Conservation (phyloP, 192 early-diverging fungal species). For the Obelidium mucronatum region DNA sequence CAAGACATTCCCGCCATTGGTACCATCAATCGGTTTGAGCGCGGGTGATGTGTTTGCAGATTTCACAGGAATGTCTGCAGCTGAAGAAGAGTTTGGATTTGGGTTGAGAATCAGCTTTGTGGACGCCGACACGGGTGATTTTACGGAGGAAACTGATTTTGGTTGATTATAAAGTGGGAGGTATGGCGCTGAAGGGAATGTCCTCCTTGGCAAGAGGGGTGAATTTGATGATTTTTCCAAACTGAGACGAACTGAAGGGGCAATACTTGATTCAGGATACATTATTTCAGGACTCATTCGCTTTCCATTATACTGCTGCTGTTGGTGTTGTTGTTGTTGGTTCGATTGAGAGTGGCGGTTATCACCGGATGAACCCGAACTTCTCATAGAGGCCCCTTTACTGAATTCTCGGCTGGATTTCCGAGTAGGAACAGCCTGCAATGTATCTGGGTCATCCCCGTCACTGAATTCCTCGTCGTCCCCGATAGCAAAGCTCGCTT, state of each 20-base stretch:
- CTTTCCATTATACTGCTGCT: too few species aligned
- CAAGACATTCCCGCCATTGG: neutral
- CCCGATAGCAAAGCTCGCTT: slow-evolving; percentile 36
- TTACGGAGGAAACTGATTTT: neutral
- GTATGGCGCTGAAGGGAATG: slow-evolving; percentile 34
- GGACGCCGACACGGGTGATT: neutral
- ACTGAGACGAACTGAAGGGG: too few species aligned
- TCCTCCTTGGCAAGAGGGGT: slow-evolving; percentile 11
- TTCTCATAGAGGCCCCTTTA: neutral
- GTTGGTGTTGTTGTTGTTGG: too few species aligned
- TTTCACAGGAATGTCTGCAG: slow-evolving; percentile 23
- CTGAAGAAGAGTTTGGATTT: slow-evolving; percentile 36
- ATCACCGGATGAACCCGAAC: neutral
- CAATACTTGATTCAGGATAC: too few species aligned
- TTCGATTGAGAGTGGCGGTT: too few species aligned
- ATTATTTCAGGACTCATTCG: too few species aligned
- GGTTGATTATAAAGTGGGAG: slow-evolving; percentile 25
- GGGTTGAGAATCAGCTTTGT: slow-evolving; percentile 32
- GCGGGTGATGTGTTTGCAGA: slow-evolving; percentile 1
- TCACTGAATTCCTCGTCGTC: slow-evolving; percentile 8
- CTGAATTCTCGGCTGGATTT: neutral
- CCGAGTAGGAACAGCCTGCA: neutral
- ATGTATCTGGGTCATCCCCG: neutral
- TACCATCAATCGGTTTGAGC: neutral
- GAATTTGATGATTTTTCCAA: neutral